Base-by-base conservation (phyloP, 1,284 basidiomycete species). In the Rhodotorula sp. region DNA sequence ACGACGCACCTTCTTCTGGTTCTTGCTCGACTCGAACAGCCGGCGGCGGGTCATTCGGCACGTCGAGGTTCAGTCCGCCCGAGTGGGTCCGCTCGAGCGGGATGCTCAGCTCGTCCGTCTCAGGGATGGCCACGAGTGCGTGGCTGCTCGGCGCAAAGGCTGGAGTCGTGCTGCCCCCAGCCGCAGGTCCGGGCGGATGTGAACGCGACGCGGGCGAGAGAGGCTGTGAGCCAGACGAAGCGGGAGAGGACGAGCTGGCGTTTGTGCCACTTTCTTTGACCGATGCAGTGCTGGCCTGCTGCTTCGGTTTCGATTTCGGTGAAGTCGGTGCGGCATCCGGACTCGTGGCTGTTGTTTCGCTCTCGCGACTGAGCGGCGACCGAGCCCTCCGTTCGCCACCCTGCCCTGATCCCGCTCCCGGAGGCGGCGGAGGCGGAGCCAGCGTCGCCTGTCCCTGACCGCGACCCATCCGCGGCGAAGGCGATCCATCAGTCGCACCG, bases 111-210 rank as follows among this genome's bases (percentile, higher is more conserved):
- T 75, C 74, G 30, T 75, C 74, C 48, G 57, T 30, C 60, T 75
- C 74, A 22, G 71, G 69, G n/a, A 75, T 69, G 2, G 67, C 57
- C 4, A 75, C 62, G 29, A 75, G 66, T 6, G 67, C 65, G 18
- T 72, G 53, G 10, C 58, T 62, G 3, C 56, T 55, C 14, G 67
- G 69, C 1, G 65, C 48, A 33, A 73, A 71, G 2, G 48, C 51
- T 15, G 69, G 65, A 4, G 66, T 69, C 22, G 69, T 57, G 12
- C 53, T 53, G 17, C 54, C 57, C 17, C 10, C 20, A 6, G 15
- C 24, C 14, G 26, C 37, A 12, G 37, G 37, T 42, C 37, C 37
- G 10, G 37, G n/a, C 26, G 22, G n/a, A 51, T 46, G 18, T 46
- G 26, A 14, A 45, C 33, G 8, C 17, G 24, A 17, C 24, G 33